Base-by-base conservation (phyloP, 148 eudicot species). In the Spergularia marina region DNA sequence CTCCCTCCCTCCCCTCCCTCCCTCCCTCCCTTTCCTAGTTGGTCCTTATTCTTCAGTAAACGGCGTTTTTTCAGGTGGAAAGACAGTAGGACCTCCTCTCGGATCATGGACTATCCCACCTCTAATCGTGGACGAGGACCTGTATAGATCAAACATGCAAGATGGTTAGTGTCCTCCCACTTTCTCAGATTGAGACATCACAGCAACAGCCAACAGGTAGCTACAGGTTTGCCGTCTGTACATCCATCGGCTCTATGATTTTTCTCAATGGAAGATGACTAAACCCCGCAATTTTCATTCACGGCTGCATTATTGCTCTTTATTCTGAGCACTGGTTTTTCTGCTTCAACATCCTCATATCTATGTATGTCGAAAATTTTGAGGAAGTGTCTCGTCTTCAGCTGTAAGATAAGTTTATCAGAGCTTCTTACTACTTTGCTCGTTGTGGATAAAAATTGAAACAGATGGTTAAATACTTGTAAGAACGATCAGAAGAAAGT, bases 31-130 rank as follows among this genome's bases (percentile, higher is more conserved):
- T 5, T n/a, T 18, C 20, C 5, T 10, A 65, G 53, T 6, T 60
- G 14, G n/a, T 0, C 52, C 65, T 79, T 30, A 4, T 21, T 67
- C 18, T 13, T 66, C 25, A 65, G 10, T 70, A 39, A 23, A 68
- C 57, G 77, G 15, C 62, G 72, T 21, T 72, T 39, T 58, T 72
- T 81, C 75, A 95, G 98, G 98, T 61, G 97, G 97, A 55, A 89
- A 88, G 77, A 69, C 77, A 53, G 73, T 80, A 0, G 96, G 94
- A 61, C 85, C 90, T 80, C 81, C 94, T 82, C 91, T 92, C 63
- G 98, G 98, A 72, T 86, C 97, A 63, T 95, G 98, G 98, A 88
- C 76, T 51, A 89, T 95, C 47, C 98, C 98, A 21, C 88, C 89
- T 15, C 74, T 92, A 20, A 90, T 95, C 71, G 92, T 77, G 21